A percentile compares a stretch with the other conserved stretches of the same genome.
phyloP scores from a whole-genome alignment of 176 grass and related monocot species.

The Poa annua region DNA sequence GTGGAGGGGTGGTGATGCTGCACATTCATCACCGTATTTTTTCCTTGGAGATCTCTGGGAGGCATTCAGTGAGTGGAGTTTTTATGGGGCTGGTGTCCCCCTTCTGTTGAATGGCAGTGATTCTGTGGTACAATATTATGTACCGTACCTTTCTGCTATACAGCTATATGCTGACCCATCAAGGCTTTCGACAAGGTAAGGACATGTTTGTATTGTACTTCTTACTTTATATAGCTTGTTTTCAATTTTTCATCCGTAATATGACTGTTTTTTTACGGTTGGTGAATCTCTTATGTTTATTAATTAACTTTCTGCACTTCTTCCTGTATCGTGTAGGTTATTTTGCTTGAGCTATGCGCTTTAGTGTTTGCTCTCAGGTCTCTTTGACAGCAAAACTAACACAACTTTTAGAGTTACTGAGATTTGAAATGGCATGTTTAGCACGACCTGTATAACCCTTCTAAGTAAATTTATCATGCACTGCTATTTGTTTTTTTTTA shows the following conservation, averaged over 20 bases:
- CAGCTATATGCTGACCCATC: conserved; percentile 70
- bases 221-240: not conserved
- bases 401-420: not conserved
- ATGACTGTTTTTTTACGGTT: not conserved
- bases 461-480: not conserved
- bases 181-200: conserved; percentile 52
- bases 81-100: conserved; percentile 83
- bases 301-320: not conserved
- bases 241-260: not conserved
- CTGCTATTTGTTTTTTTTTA: not conserved
- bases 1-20: conserved; percentile 52
- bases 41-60: conserved; percentile 85
- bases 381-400: not conserved
- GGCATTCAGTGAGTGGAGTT: conserved; percentile 89
- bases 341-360: not conserved
- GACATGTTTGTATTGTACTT: not conserved
- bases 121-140: conserved; percentile 86
- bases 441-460: not conserved
- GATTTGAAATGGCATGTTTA: not conserved
- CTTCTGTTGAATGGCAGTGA: conserved; percentile 74
- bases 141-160: conserved; percentile 89
- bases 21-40: conserved; percentile 52
- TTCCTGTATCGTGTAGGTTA: not conserved
- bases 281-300: conserved; percentile 20
- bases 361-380: not conserved